Evolutionary conservation across 352 stramenopile genomes (phyloP).

Genomic region (Globisporangium ultimum): DNA sequence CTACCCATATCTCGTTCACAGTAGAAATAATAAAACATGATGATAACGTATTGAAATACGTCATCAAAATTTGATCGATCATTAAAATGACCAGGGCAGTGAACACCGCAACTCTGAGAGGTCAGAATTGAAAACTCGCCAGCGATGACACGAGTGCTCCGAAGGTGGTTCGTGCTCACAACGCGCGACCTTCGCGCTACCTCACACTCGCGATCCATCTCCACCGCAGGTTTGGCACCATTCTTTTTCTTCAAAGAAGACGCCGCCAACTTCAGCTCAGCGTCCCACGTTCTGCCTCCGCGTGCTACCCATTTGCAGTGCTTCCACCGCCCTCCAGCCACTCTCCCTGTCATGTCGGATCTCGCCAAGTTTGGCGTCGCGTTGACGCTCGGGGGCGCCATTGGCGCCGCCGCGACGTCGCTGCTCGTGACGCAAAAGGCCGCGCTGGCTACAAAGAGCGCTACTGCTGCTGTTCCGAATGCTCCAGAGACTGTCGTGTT

Average conservation of each 20-base stretch:
- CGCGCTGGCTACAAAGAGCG: slow-evolving; percentile 4
- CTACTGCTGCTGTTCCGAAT: background rate
- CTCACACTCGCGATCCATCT: background rate
- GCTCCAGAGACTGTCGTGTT: background rate
- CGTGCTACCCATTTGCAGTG: background rate
- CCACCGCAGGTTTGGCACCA: slow-evolving; percentile 1
- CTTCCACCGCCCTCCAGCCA: background rate
- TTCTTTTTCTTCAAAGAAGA: slow-evolving; percentile 2
- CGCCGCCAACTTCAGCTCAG: background rate
- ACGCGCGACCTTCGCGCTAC: slow-evolving; percentile 7
- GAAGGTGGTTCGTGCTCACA: slow-evolving; percentile 2
- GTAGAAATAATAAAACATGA: no score
- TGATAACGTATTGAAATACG: no score
- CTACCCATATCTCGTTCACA: no score
- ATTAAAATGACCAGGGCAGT: no score
- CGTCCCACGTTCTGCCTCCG: background rate
- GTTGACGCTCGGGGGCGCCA: slow-evolving; percentile 39
- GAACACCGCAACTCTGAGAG: no score
- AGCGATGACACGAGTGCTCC: slow-evolving; percentile 5
- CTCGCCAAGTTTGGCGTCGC: slow-evolving; percentile 42
- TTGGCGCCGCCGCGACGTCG: slow-evolving; percentile 34
- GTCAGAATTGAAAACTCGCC: slow-evolving; percentile 9
- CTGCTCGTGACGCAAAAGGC: slow-evolving; percentile 19
- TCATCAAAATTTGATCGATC: no score
- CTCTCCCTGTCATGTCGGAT: slow-evolving; percentile 26